Base-by-base conservation (phyloP, 2,329 filamentous ascomycete genomes). In the Microcyclospora tardicrescens region DNA sequence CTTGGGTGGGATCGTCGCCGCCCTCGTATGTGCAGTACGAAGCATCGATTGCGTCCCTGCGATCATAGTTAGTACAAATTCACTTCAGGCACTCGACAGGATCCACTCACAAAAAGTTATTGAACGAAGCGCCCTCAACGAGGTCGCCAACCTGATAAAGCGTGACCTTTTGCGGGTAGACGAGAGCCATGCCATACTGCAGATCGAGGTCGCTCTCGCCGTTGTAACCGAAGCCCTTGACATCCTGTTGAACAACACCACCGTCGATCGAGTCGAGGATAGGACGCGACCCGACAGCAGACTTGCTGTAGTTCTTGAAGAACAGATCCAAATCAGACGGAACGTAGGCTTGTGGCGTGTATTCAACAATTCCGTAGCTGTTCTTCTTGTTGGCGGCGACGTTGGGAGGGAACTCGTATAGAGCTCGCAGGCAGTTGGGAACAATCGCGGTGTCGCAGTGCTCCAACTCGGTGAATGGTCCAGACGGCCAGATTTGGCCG, bases 141-240 rank as follows among this genome's bases (percentile, higher is more conserved):
- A 67, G 60, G 35, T 64, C 55, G 12, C 59, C 59, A 2, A 59
- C 56, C 49, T 71, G 66, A 53, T 66, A 71, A 12, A 72, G 52
- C 16, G 65, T 65, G 16, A 68, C 62, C 9, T 61, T 58, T 46
- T 75, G 70, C 1, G 71, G 73, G 36, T 54, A 52, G 28, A 73
- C 63, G 29, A 75, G 57, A 6, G 68, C 55, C 55, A 71, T 73
- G 38, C 68, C 68, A 44, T 73, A 70, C 43, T 73, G 58, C 2
- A 77, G 61, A 46, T 77, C 73, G 10, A 77, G 62, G 30, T 69
- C 57, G 1, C 69, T 69, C 56, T 77, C 73, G 33, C 64, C 65
- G 15, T 65, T 65, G 46, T 49, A 58, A 33, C 51, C 52, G 39
- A 62, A 62, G 6, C 54, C 43, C 38, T 60, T 54, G 3, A 52